Percentiles rank a stretch among this genome's conserved stretches.
Evolutionary conservation across 164 flowering plant species (phyloP).

Genomic region (Liriodendron chinense): DNA sequence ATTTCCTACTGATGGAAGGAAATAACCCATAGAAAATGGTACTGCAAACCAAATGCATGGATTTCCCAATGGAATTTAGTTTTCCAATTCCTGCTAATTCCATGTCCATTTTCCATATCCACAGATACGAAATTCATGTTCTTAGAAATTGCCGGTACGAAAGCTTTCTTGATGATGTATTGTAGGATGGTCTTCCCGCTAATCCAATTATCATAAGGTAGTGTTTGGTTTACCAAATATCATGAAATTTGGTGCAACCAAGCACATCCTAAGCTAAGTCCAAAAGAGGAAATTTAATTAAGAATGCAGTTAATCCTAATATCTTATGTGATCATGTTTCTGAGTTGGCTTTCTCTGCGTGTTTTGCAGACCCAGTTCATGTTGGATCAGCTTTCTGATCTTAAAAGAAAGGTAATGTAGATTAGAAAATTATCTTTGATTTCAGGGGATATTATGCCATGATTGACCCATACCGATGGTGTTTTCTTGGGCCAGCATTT

Average conservation of each 20-base stretch:
- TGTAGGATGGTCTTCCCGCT: no score
- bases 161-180: no score
- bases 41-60: no score
- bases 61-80: no score
- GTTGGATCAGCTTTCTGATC: constrained; percentile 39
- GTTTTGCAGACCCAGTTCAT: constrained; percentile 30
- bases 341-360: not conserved
- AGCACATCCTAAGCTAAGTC: no score
- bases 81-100: no score
- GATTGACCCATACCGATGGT: not conserved
- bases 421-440: not conserved
- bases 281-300: not conserved
- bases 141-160: not conserved
- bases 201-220: no score
- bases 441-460: not conserved
- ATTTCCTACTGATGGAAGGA: no score
- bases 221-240: no score
- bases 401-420: constrained; percentile 28
- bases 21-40: no score
- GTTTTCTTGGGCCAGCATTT: not conserved
- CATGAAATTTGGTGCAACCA: no score
- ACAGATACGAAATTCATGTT: not conserved
- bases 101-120: no score
- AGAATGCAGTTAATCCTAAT: not conserved
- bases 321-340: not conserved